Base-by-base conservation (phyloP, 2,329 filamentous ascomycete genomes). In the Botrytis porri region DNA sequence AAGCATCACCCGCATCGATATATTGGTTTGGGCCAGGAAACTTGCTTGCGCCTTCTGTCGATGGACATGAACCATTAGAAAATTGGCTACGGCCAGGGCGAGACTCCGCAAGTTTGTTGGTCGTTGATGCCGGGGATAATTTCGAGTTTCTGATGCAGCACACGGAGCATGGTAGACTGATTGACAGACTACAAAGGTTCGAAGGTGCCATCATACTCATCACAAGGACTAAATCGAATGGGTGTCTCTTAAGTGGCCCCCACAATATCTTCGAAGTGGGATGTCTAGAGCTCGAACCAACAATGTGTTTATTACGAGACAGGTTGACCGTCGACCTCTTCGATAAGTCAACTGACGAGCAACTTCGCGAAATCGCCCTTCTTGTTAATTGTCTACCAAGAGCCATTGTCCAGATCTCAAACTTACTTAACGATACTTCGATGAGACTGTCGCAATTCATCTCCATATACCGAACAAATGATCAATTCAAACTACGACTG, bases 401-500 rank as follows among this genome's bases (percentile, higher is more conserved):
- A 39, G 77, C 76, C 6, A 75, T 79, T 39, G 75, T 75, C 45
- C 77, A 79, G 63, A 73, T 75, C 32, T 75, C 75, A 60, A 71
- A 73, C 9, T 67, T 78, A 18, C 74, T 78, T n/a, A 79, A 77
- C 20, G 71, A 73, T 37, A 75, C 74, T 32, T 74, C 75, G 7
- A 79, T 79, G 77, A 77, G 75, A 20, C 66, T 76, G 14, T 74
- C 77, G 32, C 77, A 79, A 54, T 77, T 77, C 35, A 72, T 77
- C 12, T 69, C 76, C 18, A 66, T 79, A 45, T 79, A 76, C 63
- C 64, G 73, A 22, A 75, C 70, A 51, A 74, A 72, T n/a, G 75
- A 77, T 70, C 48, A 75, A 25, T 77, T 76, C 66, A 76, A 77
- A 59, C 66, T 79, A 20, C 77, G 75, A 16, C 73, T 79, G 9